These are phyloP conservation scores for Gautieria morchelliformis DNA, from an alignment of 768 basidiomycete genomes.

Conservation along the genomic window DNA sequence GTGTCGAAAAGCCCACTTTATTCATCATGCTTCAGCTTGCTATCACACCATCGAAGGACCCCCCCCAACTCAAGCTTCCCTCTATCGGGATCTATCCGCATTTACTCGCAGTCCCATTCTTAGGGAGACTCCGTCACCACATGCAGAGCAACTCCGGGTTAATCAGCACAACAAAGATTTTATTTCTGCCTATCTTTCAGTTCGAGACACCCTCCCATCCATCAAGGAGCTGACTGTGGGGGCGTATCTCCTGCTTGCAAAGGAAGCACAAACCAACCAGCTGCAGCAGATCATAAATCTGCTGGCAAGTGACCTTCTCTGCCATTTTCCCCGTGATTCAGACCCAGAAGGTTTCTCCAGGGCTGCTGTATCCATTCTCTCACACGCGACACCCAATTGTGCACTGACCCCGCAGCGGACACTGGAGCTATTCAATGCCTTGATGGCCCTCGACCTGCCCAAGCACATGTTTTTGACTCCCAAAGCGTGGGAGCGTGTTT, in stretches of 20 bases:
- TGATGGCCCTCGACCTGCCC: neutral
- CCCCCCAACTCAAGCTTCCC: neutral
- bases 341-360: neutral
- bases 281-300: neutral
- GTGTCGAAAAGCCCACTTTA: neutral
- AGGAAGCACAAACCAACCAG: neutral
- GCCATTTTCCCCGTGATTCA: slow-evolving; percentile 3
- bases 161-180: neutral
- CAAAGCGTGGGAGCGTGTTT: neutral
- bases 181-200: neutral
- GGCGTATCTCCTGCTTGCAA: neutral
- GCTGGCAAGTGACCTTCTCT: slow-evolving; percentile 1
- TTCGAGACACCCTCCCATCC: neutral
- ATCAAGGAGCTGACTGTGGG: neutral
- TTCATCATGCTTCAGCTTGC: neutral
- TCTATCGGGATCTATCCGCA: neutral
- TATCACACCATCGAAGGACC: neutral
- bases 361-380: neutral
- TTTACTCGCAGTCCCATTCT: neutral
- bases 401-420: neutral
- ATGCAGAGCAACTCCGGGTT: neutral
- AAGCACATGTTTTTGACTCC: neutral
- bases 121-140: neutral
- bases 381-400: neutral
- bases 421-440: neutral